phyloP scores from a whole-genome alignment of 179 eudicot genomes.

The Gypsophila paniculata region DNA sequence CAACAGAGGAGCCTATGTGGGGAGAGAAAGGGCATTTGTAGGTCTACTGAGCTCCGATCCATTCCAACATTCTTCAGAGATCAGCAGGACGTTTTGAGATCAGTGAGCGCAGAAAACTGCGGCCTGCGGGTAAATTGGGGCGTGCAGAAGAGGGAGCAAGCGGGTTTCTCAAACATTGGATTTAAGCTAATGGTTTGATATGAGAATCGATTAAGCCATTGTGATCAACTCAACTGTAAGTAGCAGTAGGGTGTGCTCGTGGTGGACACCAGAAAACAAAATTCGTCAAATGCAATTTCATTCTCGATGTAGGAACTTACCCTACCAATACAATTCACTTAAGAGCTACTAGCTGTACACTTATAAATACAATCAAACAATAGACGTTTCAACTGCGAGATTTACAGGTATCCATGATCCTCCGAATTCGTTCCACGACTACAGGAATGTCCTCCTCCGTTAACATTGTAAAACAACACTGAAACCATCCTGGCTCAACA shows the following conservation, averaged over 20 bases:
- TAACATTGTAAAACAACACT: conserved; percentile 58
- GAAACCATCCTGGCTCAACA: conserved; percentile 91
- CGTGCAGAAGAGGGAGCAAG: no score
- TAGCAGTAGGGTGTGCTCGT: background rate
- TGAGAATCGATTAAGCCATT: no score
- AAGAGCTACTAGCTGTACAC: conserved; percentile 26
- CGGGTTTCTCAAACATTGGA: no score
- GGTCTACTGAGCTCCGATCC: no score
- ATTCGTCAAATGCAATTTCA: conserved; percentile 12
- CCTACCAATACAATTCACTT: conserved; percentile 21
- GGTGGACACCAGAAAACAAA: background rate
- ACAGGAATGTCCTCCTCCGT: conserved; percentile 53
- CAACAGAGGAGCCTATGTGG: no score
- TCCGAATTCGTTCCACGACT: conserved; percentile 58
- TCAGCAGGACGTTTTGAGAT: no score
- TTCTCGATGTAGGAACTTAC: conserved; percentile 9
- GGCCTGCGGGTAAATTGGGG: no score
- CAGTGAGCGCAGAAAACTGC: no score
- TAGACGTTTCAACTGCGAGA: conserved; percentile 36
- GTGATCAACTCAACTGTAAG: background rate
- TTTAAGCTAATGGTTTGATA: no score
- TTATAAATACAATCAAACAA: conserved; percentile 30
- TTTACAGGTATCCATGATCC: conserved; percentile 43
- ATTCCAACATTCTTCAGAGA: no score
- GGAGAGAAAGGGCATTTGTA: no score